A percentile compares a stretch with the other conserved stretches of the same genome.
These are phyloP conservation scores for Blastomyces silverae DNA, from an alignment of 2,329 filamentous ascomycete species.

Conservation along the genomic window DNA sequence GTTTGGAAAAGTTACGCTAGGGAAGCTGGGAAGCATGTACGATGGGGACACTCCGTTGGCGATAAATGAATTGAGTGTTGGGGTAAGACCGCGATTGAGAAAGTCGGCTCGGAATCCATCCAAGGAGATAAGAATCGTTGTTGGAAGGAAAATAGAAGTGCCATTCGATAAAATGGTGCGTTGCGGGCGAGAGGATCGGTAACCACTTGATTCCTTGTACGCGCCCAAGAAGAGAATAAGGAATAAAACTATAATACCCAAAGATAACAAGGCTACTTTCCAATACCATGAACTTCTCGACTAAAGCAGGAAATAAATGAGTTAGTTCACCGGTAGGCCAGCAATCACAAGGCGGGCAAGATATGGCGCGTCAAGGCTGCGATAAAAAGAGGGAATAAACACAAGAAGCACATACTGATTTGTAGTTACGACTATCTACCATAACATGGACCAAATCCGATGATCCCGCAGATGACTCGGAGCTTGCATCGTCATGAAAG, in stretches of 20 bases:
- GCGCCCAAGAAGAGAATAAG: constrained; percentile 50
- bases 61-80: constrained; percentile 70
- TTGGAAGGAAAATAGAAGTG: constrained; percentile 80
- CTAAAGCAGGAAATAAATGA: constrained; percentile 12
- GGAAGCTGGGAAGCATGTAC: constrained; percentile 92
- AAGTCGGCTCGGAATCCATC: constrained; percentile 97
- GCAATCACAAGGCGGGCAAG: not conserved
- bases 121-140: constrained; percentile 86
- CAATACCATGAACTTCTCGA: constrained; percentile 23
- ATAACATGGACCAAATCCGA: constrained; percentile 46
- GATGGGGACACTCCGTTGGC: constrained; percentile 77
- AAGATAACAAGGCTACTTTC: constrained; percentile 37
- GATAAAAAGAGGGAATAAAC: not conserved
- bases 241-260: constrained; percentile 49
- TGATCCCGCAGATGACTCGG: constrained; percentile 53
- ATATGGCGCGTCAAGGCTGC: not conserved
- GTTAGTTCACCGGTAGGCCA: not conserved
- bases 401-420: constrained; percentile 24
- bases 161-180: constrained; percentile 59
- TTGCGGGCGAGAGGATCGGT: constrained; percentile 27
- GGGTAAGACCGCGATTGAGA: constrained; percentile 73
- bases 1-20: constrained; percentile 93
- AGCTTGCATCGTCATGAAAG: constrained; percentile 60
- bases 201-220: constrained; percentile 48
- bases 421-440: constrained; percentile 30